phyloP scores from a whole-genome alignment of 2,329 filamentous ascomycete genomes.

The Penicillium fuscoglaucum region DNA sequence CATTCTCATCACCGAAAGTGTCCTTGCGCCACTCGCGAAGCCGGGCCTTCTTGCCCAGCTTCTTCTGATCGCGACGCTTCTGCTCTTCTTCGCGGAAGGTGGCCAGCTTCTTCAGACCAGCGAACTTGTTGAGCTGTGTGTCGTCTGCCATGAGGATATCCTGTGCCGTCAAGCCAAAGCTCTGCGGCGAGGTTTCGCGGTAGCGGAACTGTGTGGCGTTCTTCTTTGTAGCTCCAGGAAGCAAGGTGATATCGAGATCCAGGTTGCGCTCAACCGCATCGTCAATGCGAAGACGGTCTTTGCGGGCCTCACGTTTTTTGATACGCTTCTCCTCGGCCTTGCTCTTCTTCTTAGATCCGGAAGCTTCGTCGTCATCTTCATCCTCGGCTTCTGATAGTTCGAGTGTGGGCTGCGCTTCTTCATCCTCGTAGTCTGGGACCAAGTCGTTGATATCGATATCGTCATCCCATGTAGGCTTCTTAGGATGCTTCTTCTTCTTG shows the following conservation, averaged over 20 bases:
- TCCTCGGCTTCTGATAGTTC: slow-evolving; percentile 58
- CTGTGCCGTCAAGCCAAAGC: slow-evolving; percentile 82
- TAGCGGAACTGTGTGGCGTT: slow-evolving; percentile 72
- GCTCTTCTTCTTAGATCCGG: slow-evolving; percentile 51
- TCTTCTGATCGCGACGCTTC: slow-evolving; percentile 85
- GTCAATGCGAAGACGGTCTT: slow-evolving; percentile 81
- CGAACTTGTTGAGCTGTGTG: slow-evolving; percentile 81
- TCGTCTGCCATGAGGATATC: slow-evolving; percentile 93
- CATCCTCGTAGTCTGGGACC: slow-evolving; percentile 82
- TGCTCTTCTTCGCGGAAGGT: slow-evolving; percentile 84
- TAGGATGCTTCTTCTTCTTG: slow-evolving; percentile 62
- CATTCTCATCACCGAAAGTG: slow-evolving; percentile 63
- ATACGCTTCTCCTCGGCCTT: slow-evolving; percentile 54
- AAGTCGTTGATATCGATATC: slow-evolving; percentile 97
- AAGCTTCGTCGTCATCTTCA: slow-evolving; percentile 40
- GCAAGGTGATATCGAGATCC: slow-evolving; percentile 67
- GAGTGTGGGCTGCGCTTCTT: slow-evolving; percentile 59
- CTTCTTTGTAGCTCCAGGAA: slow-evolving; percentile 55
- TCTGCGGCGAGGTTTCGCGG: slow-evolving; percentile 85
- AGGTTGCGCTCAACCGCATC: slow-evolving; percentile 80
- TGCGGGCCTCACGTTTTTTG: slow-evolving; percentile 70
- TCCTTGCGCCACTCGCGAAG: slow-evolving; percentile 81
- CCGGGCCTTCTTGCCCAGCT: slow-evolving; percentile 86
- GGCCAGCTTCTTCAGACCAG: slow-evolving; percentile 91
- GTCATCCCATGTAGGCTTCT: slow-evolving; percentile 92